Base-by-base conservation (phyloP, 2,329 filamentous ascomycete species). In the Fusarium sp. region DNA sequence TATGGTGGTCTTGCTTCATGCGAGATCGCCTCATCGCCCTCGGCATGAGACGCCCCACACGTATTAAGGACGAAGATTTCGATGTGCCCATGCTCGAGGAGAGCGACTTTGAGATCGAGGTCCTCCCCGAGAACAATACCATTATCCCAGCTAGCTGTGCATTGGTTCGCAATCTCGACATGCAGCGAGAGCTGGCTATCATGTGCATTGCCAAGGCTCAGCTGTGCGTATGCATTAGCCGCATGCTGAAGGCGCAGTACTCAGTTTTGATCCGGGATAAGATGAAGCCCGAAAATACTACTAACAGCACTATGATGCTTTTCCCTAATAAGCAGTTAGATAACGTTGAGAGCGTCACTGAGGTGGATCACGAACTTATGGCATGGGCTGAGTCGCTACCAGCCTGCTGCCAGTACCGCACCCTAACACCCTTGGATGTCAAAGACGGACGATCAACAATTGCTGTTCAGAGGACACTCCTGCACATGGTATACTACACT, bases 1-100 rank as follows among this genome's bases (percentile, higher is more conserved):
- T 98, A 75, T 98, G 96, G 96, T 98, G 96, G 96, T 97, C 94
- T 37, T 97, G 94, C 72, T 97, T 97, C 79, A 97, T 97, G 90
- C 92, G 95, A 61, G 96, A 98, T 82, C 93, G 95, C 54, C 88
- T 98, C 46, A 95, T 98, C 72, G 96, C 96, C 4, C 86, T 98
- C 18, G 96, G 96, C 63, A 98, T 98, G 95, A 90, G 96, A 64
- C 90, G 96, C 60, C 95, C 95, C 9, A 97, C 95, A 43, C 89
- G 95, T 60, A 97, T 98, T 82, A 97, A 97, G 86, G 92, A 95
- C 68, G 94, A 96, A 77, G 95, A 98, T 81, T 97, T 94, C 80
- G 94, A 98, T 79, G 95, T 98, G 35, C 94, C 95, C 2, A 96
- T 97, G 94, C 87, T 98, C 57, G 91, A 90, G 19, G 86, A 96